These are phyloP conservation scores for Melanomma pulvis-pyrius DNA, from an alignment of 495 filamentous ascomycete genomes.

Conservation along the genomic window DNA sequence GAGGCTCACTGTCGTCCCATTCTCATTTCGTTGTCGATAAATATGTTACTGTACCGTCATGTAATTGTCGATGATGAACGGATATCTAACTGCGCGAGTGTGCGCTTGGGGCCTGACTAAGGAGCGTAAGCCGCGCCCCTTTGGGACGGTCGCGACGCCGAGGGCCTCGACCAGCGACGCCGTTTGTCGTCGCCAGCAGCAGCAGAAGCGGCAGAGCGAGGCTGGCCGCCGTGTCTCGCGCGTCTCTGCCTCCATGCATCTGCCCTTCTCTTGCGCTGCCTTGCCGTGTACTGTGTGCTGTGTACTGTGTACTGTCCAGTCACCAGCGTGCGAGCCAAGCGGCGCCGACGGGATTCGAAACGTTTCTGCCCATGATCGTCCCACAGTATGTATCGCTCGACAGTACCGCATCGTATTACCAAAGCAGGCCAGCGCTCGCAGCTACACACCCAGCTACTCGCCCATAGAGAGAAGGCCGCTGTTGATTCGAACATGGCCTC, in stretches of 20 bases:
- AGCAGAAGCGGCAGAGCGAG: neutral
- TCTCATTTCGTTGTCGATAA: neutral
- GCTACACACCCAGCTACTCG: too few relatives aligned
- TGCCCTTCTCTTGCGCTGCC: too few relatives aligned
- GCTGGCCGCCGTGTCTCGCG: neutral
- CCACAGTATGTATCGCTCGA: neutral
- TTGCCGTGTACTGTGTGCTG: too few relatives aligned
- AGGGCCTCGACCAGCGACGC: too few relatives aligned
- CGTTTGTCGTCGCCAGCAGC: neutral
- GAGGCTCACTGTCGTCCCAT: neutral
- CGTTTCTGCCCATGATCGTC: neutral
- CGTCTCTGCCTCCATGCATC: too few relatives aligned
- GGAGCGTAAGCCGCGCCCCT: neutral
- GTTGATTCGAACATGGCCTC: too few relatives aligned
- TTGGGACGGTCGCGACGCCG: neutral
- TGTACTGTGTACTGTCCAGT: too few relatives aligned
- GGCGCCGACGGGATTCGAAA: neutral
- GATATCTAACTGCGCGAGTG: neutral
- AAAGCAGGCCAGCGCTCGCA: too few relatives aligned
- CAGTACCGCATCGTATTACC: too few relatives aligned
- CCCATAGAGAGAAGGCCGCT: too few relatives aligned
- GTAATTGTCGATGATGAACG: neutral
- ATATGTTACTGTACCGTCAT: constrained; percentile 26
- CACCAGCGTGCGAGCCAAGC: neutral
- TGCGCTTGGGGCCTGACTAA: neutral